Conservation (phyloP, 2,329 filamentous ascomycete genomes). For the Daldinia sp. region DNA sequence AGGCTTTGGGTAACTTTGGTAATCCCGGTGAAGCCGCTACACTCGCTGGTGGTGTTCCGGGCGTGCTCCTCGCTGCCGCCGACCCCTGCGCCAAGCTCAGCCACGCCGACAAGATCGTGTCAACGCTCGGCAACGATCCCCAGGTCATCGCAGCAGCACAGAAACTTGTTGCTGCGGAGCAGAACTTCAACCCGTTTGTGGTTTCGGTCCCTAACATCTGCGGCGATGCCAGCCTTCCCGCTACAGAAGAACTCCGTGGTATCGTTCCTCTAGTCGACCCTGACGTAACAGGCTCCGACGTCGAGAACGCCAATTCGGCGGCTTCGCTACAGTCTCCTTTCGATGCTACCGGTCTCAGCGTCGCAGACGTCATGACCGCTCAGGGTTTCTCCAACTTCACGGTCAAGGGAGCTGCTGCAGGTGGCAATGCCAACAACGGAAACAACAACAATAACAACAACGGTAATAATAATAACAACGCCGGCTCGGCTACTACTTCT, state of each 20-base stretch:
- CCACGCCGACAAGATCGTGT: slow-evolving; percentile 73
- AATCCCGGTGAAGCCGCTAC: slow-evolving; percentile 71
- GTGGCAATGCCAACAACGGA: slow-evolving; percentile 45
- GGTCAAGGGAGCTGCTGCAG: slow-evolving; percentile 47
- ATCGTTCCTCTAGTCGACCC: slow-evolving; percentile 77
- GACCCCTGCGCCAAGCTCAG: slow-evolving; percentile 75
- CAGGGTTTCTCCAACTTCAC: slow-evolving; percentile 75
- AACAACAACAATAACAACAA: slow-evolving; percentile 37
- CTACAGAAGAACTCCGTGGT: slow-evolving; percentile 70
- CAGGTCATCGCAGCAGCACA: slow-evolving; percentile 71
- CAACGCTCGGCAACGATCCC: slow-evolving; percentile 69
- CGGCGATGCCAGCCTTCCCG: slow-evolving; percentile 71
- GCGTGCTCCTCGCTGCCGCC: slow-evolving; percentile 72
- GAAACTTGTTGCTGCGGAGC: slow-evolving; percentile 74
- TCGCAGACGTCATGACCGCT: slow-evolving; percentile 72
- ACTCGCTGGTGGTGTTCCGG: slow-evolving; percentile 71
- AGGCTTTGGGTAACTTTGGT: slow-evolving; percentile 66
- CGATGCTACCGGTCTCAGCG: slow-evolving; percentile 69
- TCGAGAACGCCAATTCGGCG: slow-evolving; percentile 70
- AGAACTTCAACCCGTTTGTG: slow-evolving; percentile 78
- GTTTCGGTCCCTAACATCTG: slow-evolving; percentile 72
- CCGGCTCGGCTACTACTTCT: slow-evolving; percentile 41
- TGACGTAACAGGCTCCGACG: slow-evolving; percentile 66
- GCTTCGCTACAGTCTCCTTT: slow-evolving; percentile 67
- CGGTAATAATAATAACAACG: slow-evolving; percentile 31